phyloP scores from a whole-genome alignment of 805 yeast genomes.

The Crinitomyces ghanaensis region DNA sequence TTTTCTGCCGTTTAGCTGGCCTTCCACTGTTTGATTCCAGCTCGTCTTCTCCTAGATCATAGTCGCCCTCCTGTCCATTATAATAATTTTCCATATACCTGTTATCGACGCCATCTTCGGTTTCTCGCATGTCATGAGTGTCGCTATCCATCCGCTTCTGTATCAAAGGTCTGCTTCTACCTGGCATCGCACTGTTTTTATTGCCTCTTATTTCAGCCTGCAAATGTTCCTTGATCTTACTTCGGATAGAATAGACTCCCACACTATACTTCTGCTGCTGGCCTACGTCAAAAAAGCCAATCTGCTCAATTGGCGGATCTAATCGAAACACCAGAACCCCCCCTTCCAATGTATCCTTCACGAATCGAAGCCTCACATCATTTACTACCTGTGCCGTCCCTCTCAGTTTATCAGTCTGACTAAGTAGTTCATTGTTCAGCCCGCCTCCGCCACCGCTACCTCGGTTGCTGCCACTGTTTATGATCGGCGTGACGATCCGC shows the following conservation, averaged over 20 bases:
- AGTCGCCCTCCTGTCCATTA: no score
- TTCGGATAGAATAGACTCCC: conserved; percentile 13
- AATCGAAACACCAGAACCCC: conserved; percentile 21
- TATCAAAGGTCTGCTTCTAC: no score
- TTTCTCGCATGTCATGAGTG: no score
- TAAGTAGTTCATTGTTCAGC: no score
- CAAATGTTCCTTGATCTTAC: conserved; percentile 6
- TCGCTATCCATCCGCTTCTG: no score
- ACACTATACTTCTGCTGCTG: conserved; percentile 9
- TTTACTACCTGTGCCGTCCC: conserved; percentile 18
- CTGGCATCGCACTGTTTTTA: no score
- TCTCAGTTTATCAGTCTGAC: no score
- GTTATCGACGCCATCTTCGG: conserved; percentile 1
- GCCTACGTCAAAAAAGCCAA: conserved; percentile 13
- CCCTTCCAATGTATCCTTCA: conserved; percentile 20
- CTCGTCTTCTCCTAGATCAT: no score
- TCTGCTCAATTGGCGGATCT: conserved; percentile 27
- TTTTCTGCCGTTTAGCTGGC: no score
- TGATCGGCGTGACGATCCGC: conserved; percentile 18
- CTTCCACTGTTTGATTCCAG: no score
- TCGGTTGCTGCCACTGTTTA: conserved; percentile 7
- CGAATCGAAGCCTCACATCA: conserved; percentile 15
- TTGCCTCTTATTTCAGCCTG: conserved; percentile 1
- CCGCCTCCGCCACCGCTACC: conserved; percentile 7
- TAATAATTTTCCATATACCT: no score